Base-by-base conservation (phyloP, 352 stramenopile genomes). In the Phytophthora vignae region DNA sequence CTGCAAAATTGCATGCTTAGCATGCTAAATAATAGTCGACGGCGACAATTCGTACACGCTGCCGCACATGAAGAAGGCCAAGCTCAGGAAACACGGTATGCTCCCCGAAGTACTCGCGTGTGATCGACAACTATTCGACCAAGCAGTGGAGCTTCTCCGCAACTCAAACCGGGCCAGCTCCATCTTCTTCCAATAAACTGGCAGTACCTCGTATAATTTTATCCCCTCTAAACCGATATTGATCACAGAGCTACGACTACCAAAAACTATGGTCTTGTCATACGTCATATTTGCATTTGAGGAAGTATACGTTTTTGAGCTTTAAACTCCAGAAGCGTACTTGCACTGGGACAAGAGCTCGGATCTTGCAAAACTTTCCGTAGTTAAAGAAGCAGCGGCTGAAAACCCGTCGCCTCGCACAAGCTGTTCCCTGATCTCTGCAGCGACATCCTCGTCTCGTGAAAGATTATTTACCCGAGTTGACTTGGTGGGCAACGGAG, bases 401-500 rank as follows among this genome's bases (percentile, higher is more conserved):
- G 29, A 48, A 48, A 19, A 11, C 6, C n/a, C 29, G 52, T 29
- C 52, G 17, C 12, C 31, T 46, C 27, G 22, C 21, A 46, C 6
- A 57, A 33, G 11, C 15, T 60, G 40, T 36, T 21, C 8, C 14
- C 21, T 19, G 36, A 40, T 40, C 29, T 33, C 29, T 33, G 29
- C 29, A 33, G 29, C 29, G 6, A 40, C 36, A 15, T 42, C 49
- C 33, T 46, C 60, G 63, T 64, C 49, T 48, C 46, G 55, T 12
- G 55, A 61, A 66, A 66, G 15, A 15, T 53, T 52, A 65, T 71
- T 71, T 15, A 55, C 46, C 22, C 46, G 2, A 12, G 9, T 57
- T 63, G 62, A 40, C 52, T 27, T 15, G 11, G 11, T 40, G 33
- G 9, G 15, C 10, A 14, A 40, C 31, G 31, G 1, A 40, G 33